phyloP scores from a whole-genome alignment of 164 flowering plant species.

The Litsea cubeba region DNA sequence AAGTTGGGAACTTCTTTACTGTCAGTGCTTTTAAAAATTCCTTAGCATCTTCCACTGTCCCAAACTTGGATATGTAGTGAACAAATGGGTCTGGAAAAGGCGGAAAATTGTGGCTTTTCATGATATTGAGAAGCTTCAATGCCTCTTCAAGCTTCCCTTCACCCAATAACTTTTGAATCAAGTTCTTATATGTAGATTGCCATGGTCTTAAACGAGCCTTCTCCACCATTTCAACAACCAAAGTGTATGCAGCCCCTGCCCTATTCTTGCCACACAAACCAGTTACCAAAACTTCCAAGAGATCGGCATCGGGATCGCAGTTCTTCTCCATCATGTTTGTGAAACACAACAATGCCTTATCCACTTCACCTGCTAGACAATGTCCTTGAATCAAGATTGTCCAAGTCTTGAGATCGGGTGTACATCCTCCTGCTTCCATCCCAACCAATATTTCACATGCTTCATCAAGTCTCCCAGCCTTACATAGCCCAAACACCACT shows the following conservation, averaged over 20 bases:
- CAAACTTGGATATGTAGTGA: conserved; percentile 60
- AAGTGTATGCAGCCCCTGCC: conserved; percentile 49
- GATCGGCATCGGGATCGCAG: conserved; percentile 68
- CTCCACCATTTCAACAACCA: conserved; percentile 56
- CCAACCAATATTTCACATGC: conserved; percentile 56
- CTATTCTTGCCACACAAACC: conserved; percentile 51
- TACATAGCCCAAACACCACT: conserved; percentile 75
- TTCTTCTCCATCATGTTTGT: conserved; percentile 64
- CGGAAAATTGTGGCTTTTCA: conserved; percentile 72
- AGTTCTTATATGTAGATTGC: conserved; percentile 72
- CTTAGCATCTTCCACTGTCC: conserved; percentile 70
- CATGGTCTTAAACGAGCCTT: conserved; percentile 56
- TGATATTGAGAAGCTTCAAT: conserved; percentile 51
- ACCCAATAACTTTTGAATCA: conserved; percentile 58
- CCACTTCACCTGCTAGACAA: conserved; percentile 54
- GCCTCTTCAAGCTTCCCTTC: conserved; percentile 75
- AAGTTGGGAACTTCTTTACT: conserved; percentile 48
- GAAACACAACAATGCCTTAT: conserved; percentile 54
- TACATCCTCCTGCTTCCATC: conserved; percentile 73
- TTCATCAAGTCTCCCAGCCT: conserved; percentile 58
- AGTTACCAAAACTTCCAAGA: conserved; percentile 57
- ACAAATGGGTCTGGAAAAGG: conserved; percentile 67
- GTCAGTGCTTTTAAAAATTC: conserved; percentile 55
- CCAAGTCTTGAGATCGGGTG: conserved; percentile 93
- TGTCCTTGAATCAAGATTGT: conserved; percentile 83